phyloP scores from a whole-genome alignment of 2,329 filamentous ascomycete genomes.

The Talaromyces sp. region DNA sequence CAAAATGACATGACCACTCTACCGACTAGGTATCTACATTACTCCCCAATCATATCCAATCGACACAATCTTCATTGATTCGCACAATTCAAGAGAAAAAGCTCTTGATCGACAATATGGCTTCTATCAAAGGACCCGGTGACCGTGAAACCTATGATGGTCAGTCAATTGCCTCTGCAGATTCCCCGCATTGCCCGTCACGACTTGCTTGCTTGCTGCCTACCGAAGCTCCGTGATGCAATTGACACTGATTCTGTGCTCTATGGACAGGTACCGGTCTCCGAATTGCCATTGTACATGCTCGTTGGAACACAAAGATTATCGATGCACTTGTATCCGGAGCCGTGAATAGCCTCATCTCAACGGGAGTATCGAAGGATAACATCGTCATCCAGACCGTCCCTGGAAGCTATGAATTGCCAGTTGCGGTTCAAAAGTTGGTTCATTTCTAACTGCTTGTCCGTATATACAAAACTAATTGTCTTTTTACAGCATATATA shows the following conservation, averaged over 20 bases:
- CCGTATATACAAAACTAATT: not conserved
- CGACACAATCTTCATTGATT: too few relatives aligned
- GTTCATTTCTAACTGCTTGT: not conserved
- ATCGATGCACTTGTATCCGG: slow-evolving; percentile 83
- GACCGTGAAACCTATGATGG: slow-evolving; percentile 58
- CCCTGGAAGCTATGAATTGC: slow-evolving; percentile 91
- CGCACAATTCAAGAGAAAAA: not conserved
- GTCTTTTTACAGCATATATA: slow-evolving; percentile 63
- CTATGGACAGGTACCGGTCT: slow-evolving; percentile 61
- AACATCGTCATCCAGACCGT: slow-evolving; percentile 90
- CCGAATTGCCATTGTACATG: slow-evolving; percentile 92
- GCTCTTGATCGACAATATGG: slow-evolving; percentile 41
- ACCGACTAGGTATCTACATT: not conserved
- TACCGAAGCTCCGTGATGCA: not conserved
- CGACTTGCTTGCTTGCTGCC: not conserved
- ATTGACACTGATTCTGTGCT: not conserved
- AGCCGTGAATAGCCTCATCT: slow-evolving; percentile 72
- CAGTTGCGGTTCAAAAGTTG: slow-evolving; percentile 81
- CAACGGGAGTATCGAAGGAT: slow-evolving; percentile 76
- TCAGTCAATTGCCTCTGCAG: slow-evolving; percentile 31
- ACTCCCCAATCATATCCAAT: not conserved
- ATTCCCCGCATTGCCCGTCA: not conserved
- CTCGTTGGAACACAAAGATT: slow-evolving; percentile 88
- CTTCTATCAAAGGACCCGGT: slow-evolving; percentile 63
- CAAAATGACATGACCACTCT: not conserved